Conservation (phyloP, 148 eudicot genomes). For the Rheum nobile region DNA sequence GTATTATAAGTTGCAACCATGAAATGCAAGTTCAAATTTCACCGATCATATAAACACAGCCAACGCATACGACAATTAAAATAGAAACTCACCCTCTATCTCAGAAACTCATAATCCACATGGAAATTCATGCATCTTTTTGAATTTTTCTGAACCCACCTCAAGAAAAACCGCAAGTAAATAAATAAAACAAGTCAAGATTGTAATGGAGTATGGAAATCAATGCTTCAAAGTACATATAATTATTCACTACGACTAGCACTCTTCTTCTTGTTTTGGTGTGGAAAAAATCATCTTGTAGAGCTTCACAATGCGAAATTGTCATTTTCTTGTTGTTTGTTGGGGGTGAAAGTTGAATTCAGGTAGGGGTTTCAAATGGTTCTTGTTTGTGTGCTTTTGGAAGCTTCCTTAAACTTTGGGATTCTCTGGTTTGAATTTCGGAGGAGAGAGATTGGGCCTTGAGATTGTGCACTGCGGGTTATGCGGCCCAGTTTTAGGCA, state of each 20-base stretch:
- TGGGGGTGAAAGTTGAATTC: background rate
- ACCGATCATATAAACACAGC: background rate
- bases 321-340: slow-evolving; percentile 6
- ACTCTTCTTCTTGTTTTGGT: background rate
- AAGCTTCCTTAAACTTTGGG: slow-evolving; percentile 3
- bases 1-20: background rate
- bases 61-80: background rate
- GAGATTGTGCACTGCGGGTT: slow-evolving; percentile 1
- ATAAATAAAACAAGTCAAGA: background rate
- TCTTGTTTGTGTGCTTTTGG: slow-evolving; percentile 9
- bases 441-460: slow-evolving; percentile 1
- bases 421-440: slow-evolving; percentile 8
- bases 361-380: background rate
- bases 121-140: background rate
- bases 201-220: background rate
- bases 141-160: background rate
- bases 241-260: background rate
- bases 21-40: background rate
- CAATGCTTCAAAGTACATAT: background rate
- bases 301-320: background rate
- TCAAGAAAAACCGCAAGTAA: background rate
- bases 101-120: background rate
- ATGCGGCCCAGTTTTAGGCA: slow-evolving; percentile 3
- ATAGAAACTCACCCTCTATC: background rate
- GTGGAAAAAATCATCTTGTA: background rate